Conservation (phyloP, 768 basidiomycete genomes). For the Agaricus sinodeliciosus region DNA sequence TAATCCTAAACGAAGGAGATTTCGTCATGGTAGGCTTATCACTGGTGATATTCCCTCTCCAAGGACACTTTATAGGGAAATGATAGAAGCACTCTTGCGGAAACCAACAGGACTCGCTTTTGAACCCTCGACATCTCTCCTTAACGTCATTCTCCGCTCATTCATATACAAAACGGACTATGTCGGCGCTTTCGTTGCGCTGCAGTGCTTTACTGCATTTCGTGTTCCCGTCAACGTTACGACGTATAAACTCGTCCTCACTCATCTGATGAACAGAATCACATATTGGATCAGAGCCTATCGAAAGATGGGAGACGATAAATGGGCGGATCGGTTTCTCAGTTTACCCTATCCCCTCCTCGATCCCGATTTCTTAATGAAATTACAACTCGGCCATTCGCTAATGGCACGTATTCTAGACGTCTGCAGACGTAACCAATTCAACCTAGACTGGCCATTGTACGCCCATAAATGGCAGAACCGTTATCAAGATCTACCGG, state of each 20-base stretch:
- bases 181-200: constrained; percentile 34
- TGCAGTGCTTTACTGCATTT: constrained; percentile 25
- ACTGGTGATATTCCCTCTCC: constrained; percentile 15
- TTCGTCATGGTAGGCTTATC: not conserved
- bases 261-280: constrained; percentile 26
- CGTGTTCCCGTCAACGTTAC: constrained; percentile 25
- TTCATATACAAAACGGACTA: constrained; percentile 42
- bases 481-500: not conserved
- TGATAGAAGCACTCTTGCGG: constrained; percentile 26
- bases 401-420: not conserved
- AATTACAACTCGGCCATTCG: not conserved
- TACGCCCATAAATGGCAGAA: not conserved
- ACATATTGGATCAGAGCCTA: constrained; percentile 6
- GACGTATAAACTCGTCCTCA: constrained; percentile 34
- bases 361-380: not conserved
- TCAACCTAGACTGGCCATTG: not conserved
- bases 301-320: not conserved
- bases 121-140: constrained; percentile 23
- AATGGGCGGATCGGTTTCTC: constrained; percentile 24
- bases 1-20: not conserved
- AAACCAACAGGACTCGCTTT: constrained; percentile 12
- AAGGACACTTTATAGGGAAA: constrained; percentile 38
- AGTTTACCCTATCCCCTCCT: constrained; percentile 12
- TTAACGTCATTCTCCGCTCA: constrained; percentile 37
- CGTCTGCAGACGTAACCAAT: not conserved